Conservation (phyloP, 192 early-diverging fungal genomes). For the Mortierella antarctica region DNA sequence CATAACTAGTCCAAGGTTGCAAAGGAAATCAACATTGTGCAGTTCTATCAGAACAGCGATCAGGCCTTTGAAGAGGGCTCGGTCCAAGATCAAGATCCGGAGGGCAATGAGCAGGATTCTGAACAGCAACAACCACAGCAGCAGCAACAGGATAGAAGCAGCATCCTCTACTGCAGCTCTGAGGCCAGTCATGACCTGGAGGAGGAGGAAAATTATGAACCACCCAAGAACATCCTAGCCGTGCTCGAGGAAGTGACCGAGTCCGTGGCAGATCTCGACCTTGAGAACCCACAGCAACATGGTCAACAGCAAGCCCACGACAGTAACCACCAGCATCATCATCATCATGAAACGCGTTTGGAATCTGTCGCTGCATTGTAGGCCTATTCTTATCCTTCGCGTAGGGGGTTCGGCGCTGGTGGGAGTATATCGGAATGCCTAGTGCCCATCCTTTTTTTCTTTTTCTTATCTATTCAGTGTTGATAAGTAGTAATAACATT, state of each 20-base stretch:
- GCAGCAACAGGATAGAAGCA: constrained; percentile 12
- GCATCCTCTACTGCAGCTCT: neutral
- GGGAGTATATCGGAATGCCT: too few relatives aligned
- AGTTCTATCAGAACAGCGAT: constrained; percentile 34
- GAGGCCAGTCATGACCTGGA: neutral
- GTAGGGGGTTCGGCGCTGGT: too few relatives aligned
- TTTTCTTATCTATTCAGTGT: too few relatives aligned
- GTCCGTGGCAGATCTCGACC: constrained; percentile 13
- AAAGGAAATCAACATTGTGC: constrained; percentile 42
- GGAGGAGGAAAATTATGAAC: constrained; percentile 23
- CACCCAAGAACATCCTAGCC: constrained; percentile 41
- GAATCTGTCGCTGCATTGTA: constrained; percentile 9
- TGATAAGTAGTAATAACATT: too few relatives aligned
- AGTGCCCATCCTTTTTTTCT: too few relatives aligned
- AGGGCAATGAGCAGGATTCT: neutral
- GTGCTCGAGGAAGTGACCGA: constrained; percentile 37
- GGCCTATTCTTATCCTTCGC: too few relatives aligned
- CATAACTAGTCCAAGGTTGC: constrained; percentile 43
- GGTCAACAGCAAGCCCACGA: neutral
- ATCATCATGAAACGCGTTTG: neutral
- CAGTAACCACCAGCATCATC: constrained; percentile 4
- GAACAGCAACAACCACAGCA: neutral
- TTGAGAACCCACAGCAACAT: constrained; percentile 15
- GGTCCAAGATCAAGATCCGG: constrained; percentile 12
- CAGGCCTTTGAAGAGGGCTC: constrained; percentile 21